Evolutionary conservation across 2,329 filamentous ascomycete species (phyloP).

Genomic region (Paracoccidioides brasiliensis): DNA sequence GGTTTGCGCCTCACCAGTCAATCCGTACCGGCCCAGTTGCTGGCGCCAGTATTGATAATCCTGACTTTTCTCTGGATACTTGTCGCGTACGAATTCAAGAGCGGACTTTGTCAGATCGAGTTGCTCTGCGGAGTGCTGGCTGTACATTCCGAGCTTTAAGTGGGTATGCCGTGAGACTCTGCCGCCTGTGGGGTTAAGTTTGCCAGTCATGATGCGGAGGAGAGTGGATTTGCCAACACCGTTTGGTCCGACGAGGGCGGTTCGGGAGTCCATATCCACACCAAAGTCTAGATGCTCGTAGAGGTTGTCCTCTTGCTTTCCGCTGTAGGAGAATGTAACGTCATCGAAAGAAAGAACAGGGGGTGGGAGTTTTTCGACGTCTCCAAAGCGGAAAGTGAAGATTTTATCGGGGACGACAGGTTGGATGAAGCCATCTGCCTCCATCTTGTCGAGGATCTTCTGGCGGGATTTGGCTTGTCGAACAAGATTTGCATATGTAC

Average conservation of each 20-base stretch:
- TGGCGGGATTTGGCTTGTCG: conserved; percentile 97
- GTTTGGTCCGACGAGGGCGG: conserved; percentile 96
- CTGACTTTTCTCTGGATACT: conserved; percentile 76
- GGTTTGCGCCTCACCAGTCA: conserved; percentile 86
- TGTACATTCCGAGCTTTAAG: conserved; percentile 96
- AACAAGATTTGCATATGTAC: conserved; percentile 99
- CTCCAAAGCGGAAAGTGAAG: conserved; percentile 96
- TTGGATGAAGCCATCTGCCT: conserved; percentile 97
- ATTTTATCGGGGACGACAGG: conserved; percentile 71
- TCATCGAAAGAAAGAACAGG: conserved; percentile 93
- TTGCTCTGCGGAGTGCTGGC: conserved; percentile 96
- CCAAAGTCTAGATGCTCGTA: conserved; percentile 96
- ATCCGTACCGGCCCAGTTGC: conserved; percentile 87
- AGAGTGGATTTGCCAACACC: conserved; percentile 99
- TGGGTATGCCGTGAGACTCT: conserved; percentile 86
- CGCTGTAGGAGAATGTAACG: conserved; percentile 96
- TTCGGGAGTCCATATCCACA: conserved; percentile 99
- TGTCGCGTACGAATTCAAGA: conserved; percentile 94
- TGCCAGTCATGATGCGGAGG: conserved; percentile 99
- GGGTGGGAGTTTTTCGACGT: conserved; percentile 97
- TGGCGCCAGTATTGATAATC: conserved; percentile 99
- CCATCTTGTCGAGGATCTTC: conserved; percentile 99
- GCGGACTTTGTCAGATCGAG: conserved; percentile 96
- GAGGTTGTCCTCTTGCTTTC: conserved; percentile 74
- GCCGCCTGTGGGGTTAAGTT: conserved; percentile 78